These are phyloP conservation scores for Tricholoma furcatifolium DNA, from an alignment of 768 basidiomycete genomes.

Conservation along the genomic window DNA sequence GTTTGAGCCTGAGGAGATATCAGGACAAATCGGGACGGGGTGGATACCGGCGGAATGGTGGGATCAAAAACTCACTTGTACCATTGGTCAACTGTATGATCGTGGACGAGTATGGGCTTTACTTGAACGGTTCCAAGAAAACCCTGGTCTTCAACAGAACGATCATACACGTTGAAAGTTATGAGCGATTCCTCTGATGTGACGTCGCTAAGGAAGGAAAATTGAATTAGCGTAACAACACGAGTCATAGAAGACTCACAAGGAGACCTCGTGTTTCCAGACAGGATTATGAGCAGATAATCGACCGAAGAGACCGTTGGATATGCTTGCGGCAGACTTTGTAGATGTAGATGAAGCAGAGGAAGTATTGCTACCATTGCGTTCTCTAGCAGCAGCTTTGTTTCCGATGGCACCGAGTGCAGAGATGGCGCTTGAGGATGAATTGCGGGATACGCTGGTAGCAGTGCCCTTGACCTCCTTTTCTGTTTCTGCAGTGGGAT, in stretches of 20 bases:
- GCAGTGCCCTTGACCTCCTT: slow-evolving; percentile 88
- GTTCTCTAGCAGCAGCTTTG: slow-evolving; percentile 42
- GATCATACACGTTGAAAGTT: slow-evolving; percentile 91
- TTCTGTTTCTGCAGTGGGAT: slow-evolving; percentile 81
- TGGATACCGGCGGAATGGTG: slow-evolving; percentile 14
- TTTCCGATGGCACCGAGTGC: slow-evolving; percentile 63
- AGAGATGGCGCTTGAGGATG: slow-evolving; percentile 62
- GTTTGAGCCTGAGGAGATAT: slow-evolving; percentile 52
- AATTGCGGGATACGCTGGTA: slow-evolving; percentile 46
- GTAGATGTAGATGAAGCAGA: slow-evolving; percentile 39
- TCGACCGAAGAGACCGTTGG: slow-evolving; percentile 57
- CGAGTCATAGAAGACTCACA: slow-evolving; percentile 57
- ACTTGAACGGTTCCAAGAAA: slow-evolving; percentile 93
- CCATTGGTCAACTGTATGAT: slow-evolving; percentile 96
- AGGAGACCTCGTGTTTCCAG: slow-evolving; percentile 99
- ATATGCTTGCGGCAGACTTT: slow-evolving; percentile 28
- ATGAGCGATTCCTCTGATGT: slow-evolving; percentile 84
- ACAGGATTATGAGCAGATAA: slow-evolving; percentile 84
- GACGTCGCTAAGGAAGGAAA: slow-evolving; percentile 69
- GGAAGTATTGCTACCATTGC: slow-evolving; percentile 40
- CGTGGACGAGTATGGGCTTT: slow-evolving; percentile 87
- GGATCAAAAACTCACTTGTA: slow-evolving; percentile 68
- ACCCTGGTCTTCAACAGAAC: slow-evolving; percentile 73
- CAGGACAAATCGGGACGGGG: slow-evolving; percentile 15
- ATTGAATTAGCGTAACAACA: slow-evolving; percentile 13